Evolutionary conservation across 805 yeast species (phyloP).

Genomic region (Wickerhamiella nectarea): DNA sequence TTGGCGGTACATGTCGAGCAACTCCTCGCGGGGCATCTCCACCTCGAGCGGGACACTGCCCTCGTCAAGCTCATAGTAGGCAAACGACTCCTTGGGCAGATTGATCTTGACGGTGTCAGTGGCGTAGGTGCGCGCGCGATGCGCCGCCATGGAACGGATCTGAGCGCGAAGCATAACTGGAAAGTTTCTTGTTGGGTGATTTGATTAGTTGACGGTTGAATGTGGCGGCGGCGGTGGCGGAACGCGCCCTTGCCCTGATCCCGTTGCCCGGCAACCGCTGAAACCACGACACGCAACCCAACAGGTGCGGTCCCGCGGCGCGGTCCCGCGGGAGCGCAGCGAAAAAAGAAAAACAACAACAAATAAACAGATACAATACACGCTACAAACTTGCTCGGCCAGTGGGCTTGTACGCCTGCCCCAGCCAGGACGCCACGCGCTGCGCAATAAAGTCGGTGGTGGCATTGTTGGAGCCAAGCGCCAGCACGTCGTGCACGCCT

Average conservation of each 20-base stretch:
- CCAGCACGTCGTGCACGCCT: slow-evolving; percentile 18
- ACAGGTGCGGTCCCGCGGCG: no score
- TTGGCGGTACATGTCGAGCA: slow-evolving; percentile 90
- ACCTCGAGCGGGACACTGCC: slow-evolving; percentile 57
- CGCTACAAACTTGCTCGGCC: no score
- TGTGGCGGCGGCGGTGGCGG: background rate
- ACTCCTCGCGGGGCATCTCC: slow-evolving; percentile 64
- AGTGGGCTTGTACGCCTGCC: background rate
- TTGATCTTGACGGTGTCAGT: slow-evolving; percentile 19
- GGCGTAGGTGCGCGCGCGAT: slow-evolving; percentile 5
- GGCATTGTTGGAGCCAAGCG: background rate
- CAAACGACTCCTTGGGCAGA: slow-evolving; percentile 71
- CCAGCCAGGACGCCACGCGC: background rate
- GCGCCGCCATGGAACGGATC: background rate
- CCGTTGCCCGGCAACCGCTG: background rate
- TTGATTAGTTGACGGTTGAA: background rate
- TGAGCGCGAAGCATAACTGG: background rate
- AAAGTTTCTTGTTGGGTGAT: background rate
- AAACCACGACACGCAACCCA: no score
- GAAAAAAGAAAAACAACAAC: no score
- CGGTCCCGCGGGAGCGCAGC: no score
- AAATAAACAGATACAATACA: no score
- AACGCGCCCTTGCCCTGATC: background rate
- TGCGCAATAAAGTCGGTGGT: background rate
- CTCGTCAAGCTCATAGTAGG: slow-evolving; percentile 59